Conservation (phyloP, 2,329 filamentous ascomycete genomes). For the Daldinia sp. region DNA sequence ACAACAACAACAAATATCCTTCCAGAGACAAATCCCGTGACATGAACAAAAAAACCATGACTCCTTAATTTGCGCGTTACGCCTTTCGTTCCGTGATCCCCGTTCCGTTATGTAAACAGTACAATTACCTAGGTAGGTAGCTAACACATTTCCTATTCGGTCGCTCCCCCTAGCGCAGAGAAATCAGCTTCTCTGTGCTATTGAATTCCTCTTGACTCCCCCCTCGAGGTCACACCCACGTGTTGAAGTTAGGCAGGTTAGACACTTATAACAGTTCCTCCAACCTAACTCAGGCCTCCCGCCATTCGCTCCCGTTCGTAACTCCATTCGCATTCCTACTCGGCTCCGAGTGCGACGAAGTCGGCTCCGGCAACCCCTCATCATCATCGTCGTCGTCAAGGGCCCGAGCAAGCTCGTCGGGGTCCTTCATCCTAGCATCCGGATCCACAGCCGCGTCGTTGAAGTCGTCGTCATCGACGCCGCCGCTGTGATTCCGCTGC, state of each 20-base stretch:
- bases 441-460: slow-evolving; percentile 63
- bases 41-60: slow-evolving; percentile 26
- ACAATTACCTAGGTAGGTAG: slow-evolving; percentile 14
- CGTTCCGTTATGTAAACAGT: slow-evolving; percentile 22
- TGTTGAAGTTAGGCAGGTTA: neutral
- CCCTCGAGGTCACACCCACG: neutral
- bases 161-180: neutral
- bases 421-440: slow-evolving; percentile 75
- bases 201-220: neutral
- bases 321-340: slow-evolving; percentile 42
- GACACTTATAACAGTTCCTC: neutral
- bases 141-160: slow-evolving; percentile 8
- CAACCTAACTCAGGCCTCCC: slow-evolving; percentile 37
- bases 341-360: slow-evolving; percentile 29
- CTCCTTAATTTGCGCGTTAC: slow-evolving; percentile 29
- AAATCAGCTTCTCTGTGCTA: neutral
- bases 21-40: slow-evolving; percentile 13
- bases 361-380: slow-evolving; percentile 46
- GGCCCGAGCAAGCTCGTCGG: slow-evolving; percentile 72
- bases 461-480: slow-evolving; percentile 60
- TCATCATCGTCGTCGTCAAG: slow-evolving; percentile 69
- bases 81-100: slow-evolving; percentile 19
- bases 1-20: neutral
- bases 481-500: slow-evolving; percentile 45
- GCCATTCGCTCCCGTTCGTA: slow-evolving; percentile 50